A percentile compares a stretch with the other conserved stretches of the same genome.
Evolutionary conservation across 176 grass and related monocot genomes (phyloP).

Genomic region (Typha latifolia): DNA sequence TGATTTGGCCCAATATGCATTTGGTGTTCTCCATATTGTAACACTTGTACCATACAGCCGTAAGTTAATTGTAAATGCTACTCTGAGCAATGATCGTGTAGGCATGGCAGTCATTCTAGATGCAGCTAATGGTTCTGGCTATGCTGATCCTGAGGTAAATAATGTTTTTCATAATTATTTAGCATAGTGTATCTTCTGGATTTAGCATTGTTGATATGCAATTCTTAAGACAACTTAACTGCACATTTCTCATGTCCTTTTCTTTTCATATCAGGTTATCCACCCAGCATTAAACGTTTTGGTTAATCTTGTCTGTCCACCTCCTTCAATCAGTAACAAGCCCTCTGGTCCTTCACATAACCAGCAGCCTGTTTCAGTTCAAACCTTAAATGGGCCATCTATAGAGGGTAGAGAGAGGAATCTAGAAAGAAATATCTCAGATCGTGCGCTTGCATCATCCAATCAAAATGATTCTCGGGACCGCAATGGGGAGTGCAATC

Average conservation of each 20-base stretch:
- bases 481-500: slow-evolving; percentile 25
- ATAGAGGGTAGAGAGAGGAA: slow-evolving; percentile 60
- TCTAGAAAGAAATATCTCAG: slow-evolving; percentile 39
- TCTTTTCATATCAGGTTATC: slow-evolving; percentile 47
- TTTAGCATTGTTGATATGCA: slow-evolving; percentile 1
- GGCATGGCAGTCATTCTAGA: slow-evolving; percentile 84
- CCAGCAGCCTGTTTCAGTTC: slow-evolving; percentile 50
- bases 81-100: slow-evolving; percentile 74
- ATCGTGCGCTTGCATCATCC: slow-evolving; percentile 21
- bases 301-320: slow-evolving; percentile 95
- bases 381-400: slow-evolving; percentile 27
- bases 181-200: slow-evolving; percentile 9
- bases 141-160: slow-evolving; percentile 83
- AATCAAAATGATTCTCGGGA: slow-evolving; percentile 48
- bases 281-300: slow-evolving; percentile 89
- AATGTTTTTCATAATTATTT: slow-evolving; percentile 28
- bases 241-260: slow-evolving; percentile 6
- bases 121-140: slow-evolving; percentile 64
- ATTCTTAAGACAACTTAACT: neutral
- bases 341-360: slow-evolving; percentile 33
- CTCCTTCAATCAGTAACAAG: slow-evolving; percentile 94
- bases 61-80: slow-evolving; percentile 77
- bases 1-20: slow-evolving; percentile 84
- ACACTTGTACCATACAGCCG: slow-evolving; percentile 72
- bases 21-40: slow-evolving; percentile 93